Evolutionary conservation across 208 protist species (phyloP).

Genomic region (Zelonia costaricensis): DNA sequence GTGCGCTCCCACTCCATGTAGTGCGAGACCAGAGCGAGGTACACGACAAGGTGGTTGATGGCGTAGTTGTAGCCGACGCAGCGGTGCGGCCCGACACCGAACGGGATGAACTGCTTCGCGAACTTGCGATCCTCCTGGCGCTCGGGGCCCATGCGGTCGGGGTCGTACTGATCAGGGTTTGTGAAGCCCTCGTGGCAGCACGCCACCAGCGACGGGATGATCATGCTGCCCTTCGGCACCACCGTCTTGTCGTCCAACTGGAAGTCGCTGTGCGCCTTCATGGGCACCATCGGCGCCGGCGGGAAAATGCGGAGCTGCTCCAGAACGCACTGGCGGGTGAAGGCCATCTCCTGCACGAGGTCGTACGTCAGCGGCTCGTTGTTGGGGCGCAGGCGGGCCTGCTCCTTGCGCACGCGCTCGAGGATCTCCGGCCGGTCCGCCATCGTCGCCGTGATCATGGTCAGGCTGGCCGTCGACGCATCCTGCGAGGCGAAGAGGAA

Average conservation of each 20-base stretch:
- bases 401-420: conserved; percentile 85
- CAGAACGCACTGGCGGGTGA: conserved; percentile 86
- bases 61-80: conserved; percentile 95
- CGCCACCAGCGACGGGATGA: conserved; percentile 92
- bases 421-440: conserved; percentile 90
- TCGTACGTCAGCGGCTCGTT: conserved; percentile 85
- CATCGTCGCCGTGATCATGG: conserved; percentile 87
- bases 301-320: conserved; percentile 81
- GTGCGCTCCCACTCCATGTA: conserved; percentile 74
- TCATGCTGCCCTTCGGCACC: conserved; percentile 89
- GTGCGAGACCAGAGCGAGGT: conserved; percentile 78
- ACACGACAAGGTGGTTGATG: conserved; percentile 93
- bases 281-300: conserved; percentile 81
- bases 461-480: conserved; percentile 83
- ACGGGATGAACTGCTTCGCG: conserved; percentile 92
- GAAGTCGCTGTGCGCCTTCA: conserved; percentile 82
- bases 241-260: conserved; percentile 79
- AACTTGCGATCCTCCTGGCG: conserved; percentile 89
- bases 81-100: conserved; percentile 91
- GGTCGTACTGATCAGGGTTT: conserved; percentile 92
- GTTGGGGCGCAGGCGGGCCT: conserved; percentile 72
- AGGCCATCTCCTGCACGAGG: conserved; percentile 88
- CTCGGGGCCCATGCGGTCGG: conserved; percentile 91
- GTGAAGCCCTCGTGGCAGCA: conserved; percentile 90
- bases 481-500: conserved; percentile 95